Evolutionary conservation across 495 filamentous ascomycete species (phyloP), one percentile per base, ranked within the genome.

Genomic region (Lophiotrema nucula): DNA sequence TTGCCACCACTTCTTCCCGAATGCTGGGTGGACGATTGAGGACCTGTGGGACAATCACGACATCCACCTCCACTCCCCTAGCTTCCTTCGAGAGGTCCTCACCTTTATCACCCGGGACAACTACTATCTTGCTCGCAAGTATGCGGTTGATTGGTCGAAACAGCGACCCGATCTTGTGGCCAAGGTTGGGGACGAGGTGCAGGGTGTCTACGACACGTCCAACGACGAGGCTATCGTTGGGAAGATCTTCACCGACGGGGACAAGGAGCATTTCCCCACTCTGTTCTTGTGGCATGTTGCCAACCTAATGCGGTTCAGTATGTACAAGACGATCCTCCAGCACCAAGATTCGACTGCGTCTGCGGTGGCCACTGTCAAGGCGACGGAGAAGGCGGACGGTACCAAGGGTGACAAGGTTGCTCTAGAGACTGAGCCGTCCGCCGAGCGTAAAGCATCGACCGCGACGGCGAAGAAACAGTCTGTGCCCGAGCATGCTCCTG

Each of bases 21-120:
- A 18, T 16, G 26, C 26, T 25, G 66, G 44, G 66, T 77, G 19
- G 49, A 35, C 25, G 3, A 53, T 84, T 13, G 74, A 78, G 55
- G 45, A 74, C n/a, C 82, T 78, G 47, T 84, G 78, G 52, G 81
- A 84, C 58, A 62, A 68, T 2, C 53, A 69, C 38, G 81, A 84
- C 47, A 74, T 82, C 23, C 77, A 74, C 47, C 13, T 68, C 24
- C 53, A 75, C 15, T 74, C 77, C 4, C 67, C 72, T 0, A 55
- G 56, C 19, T 83, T 83, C 52, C 70, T 83, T 64, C 10, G 59
- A 56, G 23, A 50, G 23, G 64, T 67, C 3, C 46, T 67, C 0
- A 42, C 22, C 16, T 59, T 43, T 47, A 46, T 67, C 35, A 45
- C 25, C 11, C 11, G 15, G 1, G 38, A 63, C 13, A 67, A 67